Evolutionary conservation across 1,284 basidiomycete species (phyloP).

Genomic region (Caloboletus firmus): DNA sequence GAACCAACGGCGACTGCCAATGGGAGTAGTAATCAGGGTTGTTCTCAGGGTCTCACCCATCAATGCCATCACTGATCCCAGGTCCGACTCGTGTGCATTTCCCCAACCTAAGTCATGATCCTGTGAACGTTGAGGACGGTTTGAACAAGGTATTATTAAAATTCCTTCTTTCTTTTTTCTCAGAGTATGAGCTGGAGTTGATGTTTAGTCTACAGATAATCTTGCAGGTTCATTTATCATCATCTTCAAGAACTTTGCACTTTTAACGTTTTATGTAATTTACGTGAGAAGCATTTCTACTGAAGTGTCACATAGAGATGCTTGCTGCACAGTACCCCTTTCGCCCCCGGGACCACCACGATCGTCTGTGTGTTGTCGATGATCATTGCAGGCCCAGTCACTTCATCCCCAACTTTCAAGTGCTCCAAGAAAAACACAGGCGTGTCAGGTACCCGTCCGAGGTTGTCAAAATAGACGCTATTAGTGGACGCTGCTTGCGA

Average conservation of each 20-base stretch:
- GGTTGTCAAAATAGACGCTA: constrained; percentile 78
- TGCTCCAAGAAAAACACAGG: constrained; percentile 76
- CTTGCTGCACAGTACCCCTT: constrained; percentile 64
- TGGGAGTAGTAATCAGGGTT: constrained; percentile 13
- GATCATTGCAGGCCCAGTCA: constrained; percentile 84
- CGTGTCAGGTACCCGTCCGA: constrained; percentile 73
- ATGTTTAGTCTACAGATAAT: too few relatives aligned
- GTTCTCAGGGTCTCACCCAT: constrained; percentile 15
- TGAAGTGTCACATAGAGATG: constrained; percentile 70
- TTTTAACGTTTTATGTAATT: constrained; percentile 12
- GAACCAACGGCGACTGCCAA: constrained; percentile 1
- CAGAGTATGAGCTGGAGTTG: not conserved
- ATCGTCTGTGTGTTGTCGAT: constrained; percentile 94
- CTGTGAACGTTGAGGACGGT: too few relatives aligned
- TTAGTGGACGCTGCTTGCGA: constrained; percentile 50
- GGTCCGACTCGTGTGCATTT: too few relatives aligned
- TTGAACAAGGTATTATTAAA: too few relatives aligned
- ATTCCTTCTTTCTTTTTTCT: not conserved
- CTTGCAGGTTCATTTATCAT: not conserved
- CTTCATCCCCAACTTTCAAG: constrained; percentile 66
- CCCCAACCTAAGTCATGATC: too few relatives aligned
- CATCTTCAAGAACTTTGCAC: not conserved
- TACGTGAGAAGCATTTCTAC: constrained; percentile 8
- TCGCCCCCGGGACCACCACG: constrained; percentile 71
- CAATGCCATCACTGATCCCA: too few relatives aligned